Base-by-base conservation (phyloP, 176 grass and related monocot genomes). In the Eragrostis curvula region DNA sequence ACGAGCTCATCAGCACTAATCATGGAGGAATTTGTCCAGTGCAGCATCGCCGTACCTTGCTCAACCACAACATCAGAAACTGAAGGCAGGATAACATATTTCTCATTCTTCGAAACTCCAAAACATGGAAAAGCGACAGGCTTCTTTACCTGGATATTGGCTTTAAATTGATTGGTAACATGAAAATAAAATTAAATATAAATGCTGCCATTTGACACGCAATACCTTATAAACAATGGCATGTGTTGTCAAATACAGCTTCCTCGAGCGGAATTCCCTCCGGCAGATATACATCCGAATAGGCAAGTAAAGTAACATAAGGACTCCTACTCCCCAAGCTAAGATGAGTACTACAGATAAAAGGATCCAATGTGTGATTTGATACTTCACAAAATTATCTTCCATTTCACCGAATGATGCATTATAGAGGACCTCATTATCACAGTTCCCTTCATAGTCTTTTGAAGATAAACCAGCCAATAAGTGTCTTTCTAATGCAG, bases 281-380 rank as follows among this genome's bases (percentile, higher is more conserved):
- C 79, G 69, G 24, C 46, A 81, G 7, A 86, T 44, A 78, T 86
- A 84, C 73, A 90, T 86, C 28, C 82, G 71, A 28, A 96, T 66
- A 17, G 93, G 93, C 8, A 96, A 30, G 47, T 88, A 96, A 36
- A 92, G 58, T 68, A 96, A 62, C 93, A 96, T 90, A 18, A 96
- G 75, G 16, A 86, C 10, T 20, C 93, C 93, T 72, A 96, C 87
- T 60, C 93, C 93, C 90, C 85, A 92, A 41, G 88, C 85, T 47
- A 92, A 75, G 18, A 96, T 78, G 67, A 90, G 83, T 29, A 92
- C 36, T 29, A 88, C 14, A 10, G 93, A 92, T 62, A 88, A 81
- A 41, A 96, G 74, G 53, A 90, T 83, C 90, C 87, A 96, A 53
- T 27, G 50, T 45, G 88, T 74, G 53, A 86, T 88, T 48, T 96